Base-by-base conservation (phyloP, 106 monocot species). In the Iris macrosiphon region DNA sequence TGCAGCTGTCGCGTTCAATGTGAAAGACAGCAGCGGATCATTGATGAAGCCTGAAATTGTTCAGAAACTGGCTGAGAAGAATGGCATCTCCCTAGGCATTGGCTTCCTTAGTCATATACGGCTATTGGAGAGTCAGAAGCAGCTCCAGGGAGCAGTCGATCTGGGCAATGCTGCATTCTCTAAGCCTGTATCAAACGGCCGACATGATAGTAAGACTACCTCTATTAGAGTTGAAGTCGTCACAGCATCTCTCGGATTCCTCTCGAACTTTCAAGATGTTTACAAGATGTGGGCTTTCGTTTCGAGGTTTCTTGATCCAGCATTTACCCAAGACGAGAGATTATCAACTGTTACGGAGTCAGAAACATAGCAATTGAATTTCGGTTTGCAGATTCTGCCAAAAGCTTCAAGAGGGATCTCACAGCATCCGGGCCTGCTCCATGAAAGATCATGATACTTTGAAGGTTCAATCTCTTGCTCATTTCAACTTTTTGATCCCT, bases 271-370 rank as follows among this genome's bases (percentile, higher is more conserved):
- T 65, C 86, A 76, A 26, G 92, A 92, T 71, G 92, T 92, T 24
- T 92, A 86, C 70, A 86, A 48, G 62, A 60, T 92, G 76, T 92
- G 92, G 92, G 76, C 79, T 42, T 92, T 92, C 65, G 66, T 86
- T 39, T 78, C 86, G 20, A 79, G 72, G 54, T 92, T 92, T 70
- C 73, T 86, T 0, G 79, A 92, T 73, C 73, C 82, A 24, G n/a
- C 55, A 19, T 92, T 86, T 65, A 35, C 76, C 59, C 69, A 92
- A 52, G 60, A 53, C 25, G 72, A 71, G 15, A 68, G 68, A 57
- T 35, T 90, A 17, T 78, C 89, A 9, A 58, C 77, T 7, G 70
- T 72, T 34, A 21, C 30, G 4, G 89, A 85, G 62, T 66, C 60
- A 28, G 88, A 88, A 33, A 40, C 56, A 47, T 71, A 61, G 50